Base-by-base conservation (phyloP, 352 stramenopile species). In the Phytopythium oedochilum region DNA sequence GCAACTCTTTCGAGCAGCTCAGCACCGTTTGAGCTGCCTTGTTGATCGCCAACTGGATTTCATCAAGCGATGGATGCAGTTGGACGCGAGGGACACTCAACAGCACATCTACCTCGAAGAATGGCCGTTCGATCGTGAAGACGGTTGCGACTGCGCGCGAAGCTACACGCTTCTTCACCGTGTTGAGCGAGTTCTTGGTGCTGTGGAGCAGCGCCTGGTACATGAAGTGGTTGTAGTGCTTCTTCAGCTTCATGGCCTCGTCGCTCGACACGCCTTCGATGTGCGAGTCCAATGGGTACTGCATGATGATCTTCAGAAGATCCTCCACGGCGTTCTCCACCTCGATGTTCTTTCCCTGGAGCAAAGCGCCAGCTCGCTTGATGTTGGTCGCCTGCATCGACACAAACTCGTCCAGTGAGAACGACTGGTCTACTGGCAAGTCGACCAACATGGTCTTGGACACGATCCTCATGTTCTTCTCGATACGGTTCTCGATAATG, bases 201-300 rank as follows among this genome's bases (percentile, higher is more conserved):
- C 96, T 98, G 66, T 98, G 94, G 8, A 99, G 70, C 50, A 99
- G 74, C 43, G 96, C 96, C 66, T 97, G 93, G 61, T 99, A 99
- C 94, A 99, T 99, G 61, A 99, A 99, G 70, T 99, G 94, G 70
- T 98, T 98, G 83, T 99, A 99, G 71, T 99, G 97, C 61, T 98
- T 96, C 61, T 97, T 97, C 18, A 99, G 82, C 68, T 98, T 98
- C 53, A 89, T 75, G 11, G 97, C 83, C 63, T 99, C 97, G 25
- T 98, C 92, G 52, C 93, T 84, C 0, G 83, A 93, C 14, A 98
- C 91, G 10, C 73, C 70, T 53, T 99, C 95, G 32, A 98, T 95
- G 62, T 98, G 94, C 25, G 94, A 96, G 63, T 99, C 96, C 36
- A 99, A 82, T 0, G 92, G 84, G 64, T 98, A 99, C 29, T 92